phyloP scores from a whole-genome alignment of 805 yeast genomes.

The Zygosaccharomyces bailii region DNA sequence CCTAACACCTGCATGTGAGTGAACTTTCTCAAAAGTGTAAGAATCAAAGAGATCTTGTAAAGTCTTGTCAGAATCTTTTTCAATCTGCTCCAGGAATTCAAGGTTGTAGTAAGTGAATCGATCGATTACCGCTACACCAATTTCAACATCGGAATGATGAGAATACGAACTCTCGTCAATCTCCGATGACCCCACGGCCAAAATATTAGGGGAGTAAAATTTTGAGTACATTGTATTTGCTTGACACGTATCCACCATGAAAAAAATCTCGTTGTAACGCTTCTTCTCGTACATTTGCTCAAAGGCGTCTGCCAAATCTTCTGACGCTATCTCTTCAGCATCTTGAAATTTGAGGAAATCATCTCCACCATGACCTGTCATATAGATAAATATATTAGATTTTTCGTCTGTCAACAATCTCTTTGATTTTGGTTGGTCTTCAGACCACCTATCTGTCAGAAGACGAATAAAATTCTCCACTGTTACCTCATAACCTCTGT shows the following conservation, averaged over 20 bases:
- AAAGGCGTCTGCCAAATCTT: conserved; percentile 95
- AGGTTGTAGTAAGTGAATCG: conserved; percentile 90
- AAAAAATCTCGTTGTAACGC: conserved; percentile 89
- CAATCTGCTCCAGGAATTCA: conserved; percentile 80
- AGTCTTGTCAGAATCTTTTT: conserved; percentile 69
- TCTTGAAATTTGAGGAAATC: conserved; percentile 97
- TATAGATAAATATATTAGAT: conserved; percentile 86
- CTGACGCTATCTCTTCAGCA: conserved; percentile 93
- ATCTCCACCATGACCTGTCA: conserved; percentile 99
- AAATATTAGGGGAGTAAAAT: conserved; percentile 85
- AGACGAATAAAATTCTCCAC: conserved; percentile 94
- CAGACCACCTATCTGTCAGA: conserved; percentile 93
- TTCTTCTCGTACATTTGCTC: conserved; percentile 96
- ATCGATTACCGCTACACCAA: conserved; percentile 97
- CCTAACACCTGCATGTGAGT: conserved; percentile 90
- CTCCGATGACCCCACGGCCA: conserved; percentile 89
- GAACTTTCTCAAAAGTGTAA: conserved; percentile 80
- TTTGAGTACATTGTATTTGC: conserved; percentile 96
- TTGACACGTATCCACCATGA: conserved; percentile 98
- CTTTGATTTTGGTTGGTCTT: conserved; percentile 89
- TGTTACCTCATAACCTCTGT: conserved; percentile 96
- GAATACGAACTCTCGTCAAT: conserved; percentile 89
- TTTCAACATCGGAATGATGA: conserved; percentile 90
- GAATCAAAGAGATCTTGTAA: conserved; percentile 80
- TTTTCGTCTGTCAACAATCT: conserved; percentile 88